Evolutionary conservation across 306 rosid species (phyloP).

Genomic region (Dalbergia cochinchinensis): DNA sequence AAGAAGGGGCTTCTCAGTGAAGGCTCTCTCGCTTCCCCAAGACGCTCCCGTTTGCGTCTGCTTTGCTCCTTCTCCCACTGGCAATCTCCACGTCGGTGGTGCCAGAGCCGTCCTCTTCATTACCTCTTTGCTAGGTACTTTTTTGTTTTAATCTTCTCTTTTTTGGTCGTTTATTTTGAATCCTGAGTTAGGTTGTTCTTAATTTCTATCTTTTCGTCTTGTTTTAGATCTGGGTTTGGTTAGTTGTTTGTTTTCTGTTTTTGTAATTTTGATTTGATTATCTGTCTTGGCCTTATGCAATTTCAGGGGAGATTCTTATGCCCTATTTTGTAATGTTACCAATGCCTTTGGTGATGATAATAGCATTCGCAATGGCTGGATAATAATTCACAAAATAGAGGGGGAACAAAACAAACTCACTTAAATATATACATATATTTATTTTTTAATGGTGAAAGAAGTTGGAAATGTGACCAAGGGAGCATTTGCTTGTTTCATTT

Average conservation of each 20-base stretch:
- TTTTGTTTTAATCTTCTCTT: neutral
- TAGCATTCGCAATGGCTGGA: neutral
- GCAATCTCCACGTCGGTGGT: slow-evolving; percentile 97
- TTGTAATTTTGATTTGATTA: neutral
- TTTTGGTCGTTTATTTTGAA: neutral
- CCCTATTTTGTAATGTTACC: neutral
- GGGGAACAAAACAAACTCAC: too few relatives aligned
- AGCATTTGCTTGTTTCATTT: too few relatives aligned
- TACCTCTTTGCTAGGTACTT: slow-evolving; percentile 76
- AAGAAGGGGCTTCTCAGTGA: slow-evolving; percentile 63
- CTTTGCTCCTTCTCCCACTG: slow-evolving; percentile 96
- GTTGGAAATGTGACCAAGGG: neutral
- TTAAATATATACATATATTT: too few relatives aligned
- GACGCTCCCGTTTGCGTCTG: slow-evolving; percentile 79
- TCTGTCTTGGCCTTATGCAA: neutral
- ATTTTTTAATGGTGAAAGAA: neutral
- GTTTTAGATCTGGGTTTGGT: neutral
- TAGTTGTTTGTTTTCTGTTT: neutral
- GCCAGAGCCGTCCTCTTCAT: slow-evolving; percentile 91
- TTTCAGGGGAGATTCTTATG: slow-evolving; percentile 40
- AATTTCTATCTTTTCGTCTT: neutral
- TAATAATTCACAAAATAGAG: too few relatives aligned
- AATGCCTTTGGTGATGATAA: neutral
- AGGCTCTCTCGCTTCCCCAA: slow-evolving; percentile 50
- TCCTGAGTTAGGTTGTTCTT: neutral